A percentile compares a stretch with the other conserved stretches of the same genome.
phyloP scores from a whole-genome alignment of 495 filamentous ascomycete genomes.

The Trichoderma erinaceum region DNA sequence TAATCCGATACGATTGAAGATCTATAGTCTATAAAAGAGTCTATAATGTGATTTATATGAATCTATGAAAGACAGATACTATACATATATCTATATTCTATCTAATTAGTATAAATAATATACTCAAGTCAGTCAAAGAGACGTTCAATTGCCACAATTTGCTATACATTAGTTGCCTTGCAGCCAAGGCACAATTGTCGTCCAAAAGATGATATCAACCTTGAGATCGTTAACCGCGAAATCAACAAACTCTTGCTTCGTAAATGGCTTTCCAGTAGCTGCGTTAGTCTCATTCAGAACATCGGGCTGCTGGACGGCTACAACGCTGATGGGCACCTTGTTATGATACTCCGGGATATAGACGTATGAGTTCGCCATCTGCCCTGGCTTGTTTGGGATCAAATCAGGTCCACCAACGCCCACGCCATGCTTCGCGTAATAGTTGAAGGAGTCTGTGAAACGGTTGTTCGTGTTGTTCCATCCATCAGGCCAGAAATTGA shows the following conservation, averaged over 20 bases:
- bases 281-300: neutral
- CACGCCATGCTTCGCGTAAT: neutral
- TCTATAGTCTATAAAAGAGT: too few species aligned
- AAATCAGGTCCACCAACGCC: neutral
- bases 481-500: conserved; percentile 6
- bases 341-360: neutral
- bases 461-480: conserved; percentile 7
- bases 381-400: neutral
- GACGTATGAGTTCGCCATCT: neutral
- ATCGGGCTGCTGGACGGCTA: neutral
- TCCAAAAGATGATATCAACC: neutral
- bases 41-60: too few species aligned
- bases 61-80: too few species aligned
- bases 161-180: neutral
- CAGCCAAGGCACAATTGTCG: neutral
- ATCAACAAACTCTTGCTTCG: conserved; percentile 3
- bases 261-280: neutral
- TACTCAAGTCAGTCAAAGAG: too few species aligned
- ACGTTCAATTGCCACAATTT: neutral
- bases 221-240: neutral
- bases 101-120: too few species aligned
- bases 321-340: neutral
- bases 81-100: too few species aligned
- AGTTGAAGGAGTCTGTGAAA: neutral
- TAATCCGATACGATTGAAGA: too few species aligned